Evolutionary conservation across 768 basidiomycete species (phyloP), one percentile per base, ranked within the genome.

Genomic region (Rubroboletus pulcherrimus): DNA sequence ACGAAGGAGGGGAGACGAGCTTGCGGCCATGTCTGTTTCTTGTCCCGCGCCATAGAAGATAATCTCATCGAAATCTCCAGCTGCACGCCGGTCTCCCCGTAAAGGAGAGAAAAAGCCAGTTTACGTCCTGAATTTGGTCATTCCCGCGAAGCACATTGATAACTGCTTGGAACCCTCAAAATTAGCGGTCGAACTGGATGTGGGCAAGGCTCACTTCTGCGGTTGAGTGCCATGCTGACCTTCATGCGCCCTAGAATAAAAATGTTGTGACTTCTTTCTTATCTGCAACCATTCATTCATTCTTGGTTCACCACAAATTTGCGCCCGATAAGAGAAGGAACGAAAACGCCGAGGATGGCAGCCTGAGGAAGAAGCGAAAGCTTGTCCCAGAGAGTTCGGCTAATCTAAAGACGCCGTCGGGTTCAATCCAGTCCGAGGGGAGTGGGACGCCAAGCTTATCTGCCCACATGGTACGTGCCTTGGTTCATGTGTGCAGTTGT

Each of bases 151-250:
- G 26, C 75, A 84, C 29, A 75, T 97, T 9, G 93, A 97, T 65
- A 87, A 89, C 53, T 83, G 83, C 56, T 65, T 93, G 30, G 92
- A 91, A 60, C 91, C 93, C n/a, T 75, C 81, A 17, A 95, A 94
- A 73, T 73, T 75, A 5, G 64, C 74, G 6, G 76, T 94, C 33
- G 81, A 86, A 53, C 75, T 95, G 44, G 78, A 82, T 71, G 94
- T 92, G 66, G 61, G 75, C 61, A 47, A 44, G 38, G 15, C 21
- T 44, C 33, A 8, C 37, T 61, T 51, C 58, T 53, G 60, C 46
- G 31, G 38, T 49, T 33, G 21, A 26, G 12, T 54, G 56, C 56
- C 45, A 39, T 49, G 31, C 57, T 60, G 54, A 62, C 61, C 35
- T 47, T 21, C 26, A 24, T 48, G 21, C 33, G 14, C 2, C 34